Evolutionary conservation across 1,284 basidiomycete species (phyloP), one percentile per base, ranked within the genome.

Genomic region (Grifola frondosa): DNA sequence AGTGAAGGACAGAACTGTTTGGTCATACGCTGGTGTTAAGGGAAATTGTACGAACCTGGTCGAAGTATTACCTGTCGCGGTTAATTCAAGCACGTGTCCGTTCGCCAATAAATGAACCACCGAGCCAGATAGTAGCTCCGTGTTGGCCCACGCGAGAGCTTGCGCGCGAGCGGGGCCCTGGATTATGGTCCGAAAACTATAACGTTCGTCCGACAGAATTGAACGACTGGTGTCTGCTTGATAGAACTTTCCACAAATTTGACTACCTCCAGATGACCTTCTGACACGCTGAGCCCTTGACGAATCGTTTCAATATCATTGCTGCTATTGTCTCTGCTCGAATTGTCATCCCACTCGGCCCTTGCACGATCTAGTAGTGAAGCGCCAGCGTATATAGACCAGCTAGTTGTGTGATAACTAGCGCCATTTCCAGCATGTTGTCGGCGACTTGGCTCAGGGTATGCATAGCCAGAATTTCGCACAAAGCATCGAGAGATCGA

Each of bases 261-360:
- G n/a, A n/a, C n/a, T n/a, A n/a, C 85, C 76, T 75, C 85, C 84
- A 88, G 24, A 89, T 89, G 42, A 96, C 88, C 58, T 84, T 91
- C 60, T 95, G 92, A 56, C 87, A 92, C 1, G 89, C 80, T 0
- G 87, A 80, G 52, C 84, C 86, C 58, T 92, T 89, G 60, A 94
- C 92, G 64, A 95, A 95, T 19, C 81, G 71, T 60, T 91, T 93
- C 92, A 35, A 95, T 85, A 1, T 91, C 91, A 56, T 91, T 95
- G 2, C 92, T 92, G 3, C 91, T 81, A 38, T 84, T 70, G 30
- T 90, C 85, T 45, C 91, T n/a, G n/a, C n/a, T 81, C 22, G 88
- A 62, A 54, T 88, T 82, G 42, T 81, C 78, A 46, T 89, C 87
- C 44, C 82, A 72, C 37, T 92, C 84, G 46, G 84, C 78, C n/a